Base-by-base conservation (phyloP, 1,139 yeast species). In the Candida sojae region DNA sequence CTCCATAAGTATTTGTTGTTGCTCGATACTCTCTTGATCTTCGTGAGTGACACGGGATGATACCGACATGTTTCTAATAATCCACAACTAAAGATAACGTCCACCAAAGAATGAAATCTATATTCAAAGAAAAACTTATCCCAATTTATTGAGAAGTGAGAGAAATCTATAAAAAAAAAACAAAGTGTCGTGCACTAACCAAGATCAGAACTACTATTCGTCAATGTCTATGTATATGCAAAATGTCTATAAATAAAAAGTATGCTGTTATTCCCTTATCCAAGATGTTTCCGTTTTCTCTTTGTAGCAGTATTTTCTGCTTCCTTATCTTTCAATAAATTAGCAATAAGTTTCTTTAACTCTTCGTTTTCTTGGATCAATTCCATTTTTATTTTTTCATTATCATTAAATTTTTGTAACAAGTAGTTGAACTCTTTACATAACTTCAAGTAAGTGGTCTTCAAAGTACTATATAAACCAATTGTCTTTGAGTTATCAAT, bases 341-440 rank as follows among this genome's bases (percentile, higher is more conserved):
- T 69, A 28, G 59, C 60, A 40, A 69, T 58, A 23, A 68, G 51
- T 39, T 57, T 57, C 48, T 62, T 60, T 48, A 70, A 59, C 53
- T 68, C 67, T 51, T 68, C 68, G 52, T 70, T 70, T 49, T 70
- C 74, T 48, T 69, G 63, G 45, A 69, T 68, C 48, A 70, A 56
- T 48, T 65, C 68, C 47, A 70, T 59, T 50, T 69, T 69, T 44
- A 67, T 57, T 46, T 59, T 56, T 54, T 70, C 75, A 50, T 68
- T 70, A 45, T 68, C 72, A 48, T 69, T 68, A 57, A 70, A 70
- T 53, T 67, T 68, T 41, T 60, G 57, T 48, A 70, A 58, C 35
- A 70, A 55, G 50, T 65, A 68, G 51, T 70, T 70, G 59, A 68
- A 69, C 48, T 70, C 75, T 47, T 67, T 68, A 51, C 75, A 70